Evolutionary conservation across 1,284 basidiomycete species (phyloP).

Genomic region (Cutaneotrichosporon sp.): DNA sequence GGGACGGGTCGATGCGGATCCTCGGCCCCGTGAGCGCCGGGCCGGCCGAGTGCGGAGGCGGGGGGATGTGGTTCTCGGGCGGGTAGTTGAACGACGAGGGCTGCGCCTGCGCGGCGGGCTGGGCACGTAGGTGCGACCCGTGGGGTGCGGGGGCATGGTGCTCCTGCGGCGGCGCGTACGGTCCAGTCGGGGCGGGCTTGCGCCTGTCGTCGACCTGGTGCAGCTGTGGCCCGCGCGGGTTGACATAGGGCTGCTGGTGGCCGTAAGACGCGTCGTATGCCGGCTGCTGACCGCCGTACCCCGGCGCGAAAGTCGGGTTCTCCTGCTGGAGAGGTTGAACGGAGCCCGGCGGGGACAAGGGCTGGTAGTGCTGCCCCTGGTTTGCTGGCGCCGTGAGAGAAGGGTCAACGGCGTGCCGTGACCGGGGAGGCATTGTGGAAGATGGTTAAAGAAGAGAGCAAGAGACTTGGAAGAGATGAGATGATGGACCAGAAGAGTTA

Average conservation of each 20-base stretch:
- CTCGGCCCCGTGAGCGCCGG: slow-evolving; percentile 66
- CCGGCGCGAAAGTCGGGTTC: slow-evolving; percentile 17
- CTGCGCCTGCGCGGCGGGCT: slow-evolving; percentile 20
- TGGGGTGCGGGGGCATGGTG: slow-evolving; percentile 13
- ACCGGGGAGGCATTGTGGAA: slow-evolving; percentile 46
- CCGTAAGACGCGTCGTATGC: slow-evolving; percentile 15
- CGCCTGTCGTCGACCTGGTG: slow-evolving; percentile 34
- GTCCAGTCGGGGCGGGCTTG: slow-evolving; percentile 29
- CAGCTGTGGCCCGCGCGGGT: slow-evolving; percentile 30
- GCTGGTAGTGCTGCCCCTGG: slow-evolving; percentile 31
- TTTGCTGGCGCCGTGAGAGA: slow-evolving; percentile 36
- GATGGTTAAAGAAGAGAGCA: not conserved
- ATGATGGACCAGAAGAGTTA: too few species aligned
- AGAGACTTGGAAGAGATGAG: not conserved
- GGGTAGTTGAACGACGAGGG: slow-evolving; percentile 24
- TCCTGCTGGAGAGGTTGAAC: slow-evolving; percentile 1
- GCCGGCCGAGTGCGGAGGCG: slow-evolving; percentile 79
- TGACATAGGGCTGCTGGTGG: slow-evolving; percentile 20
- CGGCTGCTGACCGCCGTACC: slow-evolving; percentile 16
- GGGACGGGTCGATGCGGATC: slow-evolving; percentile 81
- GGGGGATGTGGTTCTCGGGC: slow-evolving; percentile 60
- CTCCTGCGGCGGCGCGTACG: slow-evolving; percentile 31
- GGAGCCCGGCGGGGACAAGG: slow-evolving; percentile 22
- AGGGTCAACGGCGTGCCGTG: slow-evolving; percentile 52
- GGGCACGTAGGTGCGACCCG: slow-evolving; percentile 17